Evolutionary conservation across 2,329 filamentous ascomycete species (phyloP).

Genomic region (Pseudocercospora eumusae): DNA sequence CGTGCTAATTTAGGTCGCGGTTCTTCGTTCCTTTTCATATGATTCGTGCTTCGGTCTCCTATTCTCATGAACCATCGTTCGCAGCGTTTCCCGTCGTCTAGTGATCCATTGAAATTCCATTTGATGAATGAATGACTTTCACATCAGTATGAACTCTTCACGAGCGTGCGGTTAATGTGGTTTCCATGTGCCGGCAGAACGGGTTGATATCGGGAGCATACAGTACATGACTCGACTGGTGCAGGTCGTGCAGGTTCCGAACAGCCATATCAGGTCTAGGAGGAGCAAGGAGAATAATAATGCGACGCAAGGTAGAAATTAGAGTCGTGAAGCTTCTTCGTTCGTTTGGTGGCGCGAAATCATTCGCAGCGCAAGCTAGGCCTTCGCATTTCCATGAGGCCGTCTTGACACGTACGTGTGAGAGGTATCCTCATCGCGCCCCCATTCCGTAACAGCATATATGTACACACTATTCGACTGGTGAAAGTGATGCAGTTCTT

Average conservation of each 20-base stretch:
- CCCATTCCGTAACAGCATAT: background rate
- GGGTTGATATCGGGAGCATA: background rate
- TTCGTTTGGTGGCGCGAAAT: background rate
- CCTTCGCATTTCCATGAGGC: background rate
- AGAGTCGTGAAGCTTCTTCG: background rate
- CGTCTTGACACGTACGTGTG: background rate
- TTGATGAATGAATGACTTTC: background rate
- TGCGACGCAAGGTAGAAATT: background rate
- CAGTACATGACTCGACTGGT: background rate
- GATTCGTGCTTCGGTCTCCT: slow-evolving; percentile 1
- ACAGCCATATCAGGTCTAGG: background rate
- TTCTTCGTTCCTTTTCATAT: background rate
- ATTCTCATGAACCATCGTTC: background rate
- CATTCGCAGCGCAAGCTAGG: background rate
- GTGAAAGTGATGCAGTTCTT: background rate
- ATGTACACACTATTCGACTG: slow-evolving; percentile 16
- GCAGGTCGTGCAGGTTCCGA: background rate
- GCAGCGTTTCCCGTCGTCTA: background rate
- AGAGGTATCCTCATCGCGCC: background rate
- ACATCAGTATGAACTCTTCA: background rate
- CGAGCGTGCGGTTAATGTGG: background rate
- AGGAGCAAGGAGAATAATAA: background rate
- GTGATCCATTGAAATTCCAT: background rate
- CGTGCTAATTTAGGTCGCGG: background rate
- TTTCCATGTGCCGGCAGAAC: background rate